Base-by-base conservation (phyloP, 495 filamentous ascomycete genomes). In the Daldinia grandis region DNA sequence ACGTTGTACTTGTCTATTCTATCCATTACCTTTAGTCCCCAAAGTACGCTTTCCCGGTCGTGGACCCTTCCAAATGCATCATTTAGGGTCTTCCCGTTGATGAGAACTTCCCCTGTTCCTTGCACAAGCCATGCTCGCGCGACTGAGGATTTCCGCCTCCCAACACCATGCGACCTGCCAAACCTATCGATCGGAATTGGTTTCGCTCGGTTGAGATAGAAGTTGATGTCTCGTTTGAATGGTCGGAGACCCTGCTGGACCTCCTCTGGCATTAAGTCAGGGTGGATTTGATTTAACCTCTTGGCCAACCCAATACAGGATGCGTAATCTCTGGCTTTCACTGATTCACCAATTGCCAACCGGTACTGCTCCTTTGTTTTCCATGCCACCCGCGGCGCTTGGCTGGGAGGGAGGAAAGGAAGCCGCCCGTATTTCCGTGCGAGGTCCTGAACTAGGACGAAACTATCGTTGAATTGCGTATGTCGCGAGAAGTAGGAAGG, bases 1-100 rank as follows among this genome's bases (percentile, higher is more conserved):
- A 97, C 92, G 76, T 99, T 99, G 82, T 99, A 99, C 80, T 96
- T 98, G 80, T 97, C 93, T 63, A 97, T 77, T 59, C 95, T 84
- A n/a, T 88, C 82, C 33, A 94, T 95, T 51, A 87, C 86, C 67
- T 93, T 90, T 73, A 98, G 78, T 4, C 96, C 88, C 95, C 95
- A 98, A 8, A 97, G 81, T 0, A 92, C 95, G 74, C 93, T 98
- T 81, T 98, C 96, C 25, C 95, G 89, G 77, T 99, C 95, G 79
- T 98, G 94, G 47, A 98, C 80, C 27, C 95, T 87, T 30, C 89
- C 90, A 78, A 99, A 99, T 28, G 86, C 87, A 21, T 93, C 87
- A 24, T 86, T 84, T 53, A 99, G 79, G 12, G 83, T 87, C 82
- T 92, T 94, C 24, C 93, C 94, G 80, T 99, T 99, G 68, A 99